Evolutionary conservation across 768 basidiomycete species (phyloP), one percentile per base, ranked within the genome.

Genomic region (Mycena floridula): DNA sequence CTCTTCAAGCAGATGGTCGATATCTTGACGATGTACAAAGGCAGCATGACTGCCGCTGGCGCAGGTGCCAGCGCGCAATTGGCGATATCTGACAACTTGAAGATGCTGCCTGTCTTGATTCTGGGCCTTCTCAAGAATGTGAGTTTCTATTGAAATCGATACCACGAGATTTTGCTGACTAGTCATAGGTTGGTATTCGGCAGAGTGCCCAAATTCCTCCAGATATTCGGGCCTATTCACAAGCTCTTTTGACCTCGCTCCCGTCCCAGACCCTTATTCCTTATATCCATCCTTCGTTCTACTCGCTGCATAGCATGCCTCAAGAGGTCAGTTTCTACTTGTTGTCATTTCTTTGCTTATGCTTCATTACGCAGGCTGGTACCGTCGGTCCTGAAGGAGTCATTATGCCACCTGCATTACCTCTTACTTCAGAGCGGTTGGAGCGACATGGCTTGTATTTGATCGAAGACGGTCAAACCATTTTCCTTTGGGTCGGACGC

Each of bases 401-500:
- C 25, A 80, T 94, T 50, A 69, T 98, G 61, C 96, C 96, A 1
- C 81, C 84, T 2, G 77, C 89, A 3, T 70, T 96, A 4, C 94
- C 95, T 21, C 77, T 93, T 46, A 94, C 93, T 1, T 92, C 90
- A n/a, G 95, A 98, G 64, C 76, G 92, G 28, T 71, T 99, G 43
- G 94, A 97, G 64, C 74, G 94, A 40, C 93, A 98, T 55, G 96
- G 96, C 46, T 72, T 99, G 44, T 97, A 85, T 79, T 65, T 99
- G 50, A 96, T 99, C 53, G 96, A 98, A 63, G 95, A 98, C 61
- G 89, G 89, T 1, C 96, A 98, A 64, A 94, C 89, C 18, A 89
- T 99, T 58, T 98, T 99, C 81, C 73, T 98, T 39, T 98, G 91
- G 86, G 81, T 99, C 40, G 96, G 96, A n/a, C 82, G 93, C 24